Evolutionary conservation across 2,329 filamentous ascomycete genomes (phyloP).

Genomic region (Xylaria sp.): DNA sequence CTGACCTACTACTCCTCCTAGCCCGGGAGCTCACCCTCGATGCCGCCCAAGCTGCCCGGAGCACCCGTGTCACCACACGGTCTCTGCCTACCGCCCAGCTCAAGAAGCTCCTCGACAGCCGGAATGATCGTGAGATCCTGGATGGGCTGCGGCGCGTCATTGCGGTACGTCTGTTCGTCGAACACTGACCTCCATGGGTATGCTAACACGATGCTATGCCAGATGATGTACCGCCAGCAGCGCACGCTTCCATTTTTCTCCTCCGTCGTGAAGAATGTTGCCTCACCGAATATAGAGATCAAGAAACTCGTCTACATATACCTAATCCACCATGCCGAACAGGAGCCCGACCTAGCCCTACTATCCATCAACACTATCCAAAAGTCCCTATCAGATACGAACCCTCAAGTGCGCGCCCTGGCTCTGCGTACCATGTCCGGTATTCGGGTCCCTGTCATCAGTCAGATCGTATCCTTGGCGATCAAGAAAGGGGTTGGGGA

Average conservation of each 20-base stretch:
- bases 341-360: slow-evolving; percentile 93
- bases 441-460: slow-evolving; percentile 96
- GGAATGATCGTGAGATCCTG: slow-evolving; percentile 90
- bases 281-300: slow-evolving; percentile 91
- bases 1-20: slow-evolving; percentile 53
- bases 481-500: slow-evolving; percentile 94
- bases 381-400: slow-evolving; percentile 92
- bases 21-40: slow-evolving; percentile 97
- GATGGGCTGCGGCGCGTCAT: slow-evolving; percentile 91
- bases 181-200: slow-evolving; percentile 5
- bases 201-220: slow-evolving; percentile 35
- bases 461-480: slow-evolving; percentile 93
- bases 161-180: slow-evolving; percentile 67
- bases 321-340: slow-evolving; percentile 94
- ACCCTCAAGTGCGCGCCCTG: slow-evolving; percentile 89
- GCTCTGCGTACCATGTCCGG: slow-evolving; percentile 97
- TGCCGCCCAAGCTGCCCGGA: slow-evolving; percentile 88
- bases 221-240: slow-evolving; percentile 96
- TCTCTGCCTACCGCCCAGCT: slow-evolving; percentile 83
- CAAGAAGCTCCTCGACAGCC: slow-evolving; percentile 93
- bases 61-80: slow-evolving; percentile 68
- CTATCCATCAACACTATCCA: slow-evolving; percentile 99
- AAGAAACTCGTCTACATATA: slow-evolving; percentile 99
- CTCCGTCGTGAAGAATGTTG: slow-evolving; percentile 97
- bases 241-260: slow-evolving; percentile 94